phyloP scores from a whole-genome alignment of 805 yeast genomes.

The Hyphopichia homilentoma region DNA sequence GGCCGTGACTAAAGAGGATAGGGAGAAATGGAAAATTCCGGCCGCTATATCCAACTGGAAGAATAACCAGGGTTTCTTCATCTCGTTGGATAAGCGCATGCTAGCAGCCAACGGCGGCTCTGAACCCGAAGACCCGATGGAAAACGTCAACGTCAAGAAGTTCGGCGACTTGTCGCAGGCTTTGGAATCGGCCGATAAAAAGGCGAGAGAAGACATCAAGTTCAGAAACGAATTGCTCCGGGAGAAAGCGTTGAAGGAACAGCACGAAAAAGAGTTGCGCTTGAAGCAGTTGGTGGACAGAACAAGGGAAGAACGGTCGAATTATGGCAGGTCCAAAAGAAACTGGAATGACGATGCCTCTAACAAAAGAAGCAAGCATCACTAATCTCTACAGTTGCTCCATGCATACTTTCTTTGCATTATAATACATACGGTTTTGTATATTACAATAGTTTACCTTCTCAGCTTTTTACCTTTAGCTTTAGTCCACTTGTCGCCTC shows the following conservation, averaged over 20 bases:
- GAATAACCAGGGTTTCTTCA: slow-evolving; percentile 85
- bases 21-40: slow-evolving; percentile 81
- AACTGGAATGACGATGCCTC: slow-evolving; percentile 4
- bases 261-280: slow-evolving; percentile 25
- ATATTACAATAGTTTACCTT: slow-evolving; percentile 4
- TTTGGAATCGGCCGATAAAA: slow-evolving; percentile 47
- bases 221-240: slow-evolving; percentile 22
- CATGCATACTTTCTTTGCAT: not conserved
- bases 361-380: slow-evolving; percentile 9
- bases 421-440: not conserved
- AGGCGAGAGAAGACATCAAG: slow-evolving; percentile 25
- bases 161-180: slow-evolving; percentile 68
- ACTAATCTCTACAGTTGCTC: slow-evolving; percentile 1
- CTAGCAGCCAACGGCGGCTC: slow-evolving; percentile 43
- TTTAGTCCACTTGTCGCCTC: slow-evolving; percentile 35
- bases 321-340: slow-evolving; percentile 4
- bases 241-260: slow-evolving; percentile 20
- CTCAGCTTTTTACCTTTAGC: slow-evolving; percentile 13
- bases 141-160: slow-evolving; percentile 47
- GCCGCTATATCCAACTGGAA: slow-evolving; percentile 94
- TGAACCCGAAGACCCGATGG: slow-evolving; percentile 27
- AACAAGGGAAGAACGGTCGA: slow-evolving; percentile 17
- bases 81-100: slow-evolving; percentile 73
- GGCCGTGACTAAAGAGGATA: slow-evolving; percentile 62
- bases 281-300: slow-evolving; percentile 25